A percentile compares a stretch with the other conserved stretches of the same genome.
phyloP scores from a whole-genome alignment of 345 rosid species.

The Streptanthus diversifolius region DNA sequence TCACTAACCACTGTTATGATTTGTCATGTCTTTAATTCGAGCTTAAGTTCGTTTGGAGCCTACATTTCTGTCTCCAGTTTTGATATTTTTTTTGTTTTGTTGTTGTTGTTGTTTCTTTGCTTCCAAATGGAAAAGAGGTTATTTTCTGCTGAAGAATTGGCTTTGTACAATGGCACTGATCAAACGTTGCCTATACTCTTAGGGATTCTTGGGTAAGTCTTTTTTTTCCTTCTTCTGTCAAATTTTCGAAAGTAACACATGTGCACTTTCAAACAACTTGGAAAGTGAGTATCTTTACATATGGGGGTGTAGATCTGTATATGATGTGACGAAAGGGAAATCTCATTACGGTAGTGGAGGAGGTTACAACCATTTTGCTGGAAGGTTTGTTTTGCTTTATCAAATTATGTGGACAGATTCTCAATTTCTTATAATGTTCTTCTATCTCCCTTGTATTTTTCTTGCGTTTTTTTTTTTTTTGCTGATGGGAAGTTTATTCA shows the following conservation, averaged over 20 bases:
- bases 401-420: not conserved
- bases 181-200: constrained; percentile 61
- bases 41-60: not conserved
- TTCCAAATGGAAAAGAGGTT: constrained; percentile 41
- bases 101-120: not conserved
- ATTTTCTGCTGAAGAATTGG: constrained; percentile 65
- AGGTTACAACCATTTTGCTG: constrained; percentile 88
- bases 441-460: not conserved
- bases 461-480: not conserved
- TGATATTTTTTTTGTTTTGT: not conserved
- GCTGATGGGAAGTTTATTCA: constrained; percentile 17
- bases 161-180: constrained; percentile 77
- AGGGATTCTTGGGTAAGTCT: constrained; percentile 77
- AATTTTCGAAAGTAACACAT: not conserved
- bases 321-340: constrained; percentile 89
- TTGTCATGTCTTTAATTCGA: not conserved
- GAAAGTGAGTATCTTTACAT: not conserved
- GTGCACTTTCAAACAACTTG: not conserved
- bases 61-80: not conserved
- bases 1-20: not conserved
- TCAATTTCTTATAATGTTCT: not conserved
- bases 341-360: constrained; percentile 90
- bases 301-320: constrained; percentile 62
- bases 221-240: not conserved
- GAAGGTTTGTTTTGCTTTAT: constrained; percentile 52